phyloP scores from a whole-genome alignment of 306 rosid genomes.

The Malus fusca region DNA sequence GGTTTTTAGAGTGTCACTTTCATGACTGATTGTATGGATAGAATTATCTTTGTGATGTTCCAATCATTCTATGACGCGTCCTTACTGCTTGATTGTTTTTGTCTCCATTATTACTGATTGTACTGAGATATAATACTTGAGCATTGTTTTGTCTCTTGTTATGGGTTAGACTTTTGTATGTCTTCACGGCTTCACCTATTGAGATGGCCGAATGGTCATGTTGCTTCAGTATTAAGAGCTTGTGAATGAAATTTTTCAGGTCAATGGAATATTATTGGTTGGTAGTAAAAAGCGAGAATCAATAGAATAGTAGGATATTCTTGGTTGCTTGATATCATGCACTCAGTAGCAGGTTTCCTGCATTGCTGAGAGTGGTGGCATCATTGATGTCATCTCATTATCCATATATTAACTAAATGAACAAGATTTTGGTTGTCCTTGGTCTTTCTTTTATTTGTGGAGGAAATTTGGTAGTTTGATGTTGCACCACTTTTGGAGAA shows the following conservation, averaged over 20 bases:
- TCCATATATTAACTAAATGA: neutral
- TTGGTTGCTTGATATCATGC: neutral
- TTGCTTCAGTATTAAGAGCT: neutral
- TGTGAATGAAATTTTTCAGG: neutral
- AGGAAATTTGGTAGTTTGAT: neutral
- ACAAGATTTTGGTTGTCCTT: neutral
- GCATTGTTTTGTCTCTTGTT: neutral
- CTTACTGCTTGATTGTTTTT: neutral
- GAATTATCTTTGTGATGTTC: neutral
- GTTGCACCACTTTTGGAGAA: neutral
- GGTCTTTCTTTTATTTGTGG: neutral
- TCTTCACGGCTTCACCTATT: neutral
- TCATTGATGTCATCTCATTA: neutral
- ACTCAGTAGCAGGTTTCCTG: neutral
- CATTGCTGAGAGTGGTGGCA: neutral
- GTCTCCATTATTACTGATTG: neutral
- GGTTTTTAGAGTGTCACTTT: neutral
- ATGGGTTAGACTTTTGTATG: constrained; percentile 4
- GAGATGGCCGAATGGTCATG: neutral
- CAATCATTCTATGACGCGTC: neutral
- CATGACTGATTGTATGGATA: too few species aligned
- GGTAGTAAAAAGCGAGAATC: neutral
- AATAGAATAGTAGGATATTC: neutral
- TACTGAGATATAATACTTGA: neutral
- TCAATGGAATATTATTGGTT: neutral